Conservation (phyloP, 306 rosid genomes). For the Quercus glauca region DNA sequence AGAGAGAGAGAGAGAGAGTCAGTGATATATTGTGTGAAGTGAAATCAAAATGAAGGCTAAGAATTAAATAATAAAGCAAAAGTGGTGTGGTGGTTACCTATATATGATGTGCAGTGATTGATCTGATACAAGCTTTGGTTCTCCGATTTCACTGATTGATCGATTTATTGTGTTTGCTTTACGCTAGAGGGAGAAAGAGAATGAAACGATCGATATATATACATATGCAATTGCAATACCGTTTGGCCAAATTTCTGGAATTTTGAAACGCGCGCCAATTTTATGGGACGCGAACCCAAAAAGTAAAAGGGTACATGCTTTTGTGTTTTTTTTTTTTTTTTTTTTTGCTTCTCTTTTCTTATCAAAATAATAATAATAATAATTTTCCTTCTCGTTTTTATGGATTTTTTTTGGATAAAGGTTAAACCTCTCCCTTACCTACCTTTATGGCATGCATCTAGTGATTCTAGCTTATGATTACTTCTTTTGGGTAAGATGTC, state of each 20-base stretch:
- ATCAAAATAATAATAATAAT: too few species aligned
- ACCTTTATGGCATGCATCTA: too few species aligned
- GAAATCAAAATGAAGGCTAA: not conserved
- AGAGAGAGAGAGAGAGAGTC: too few species aligned
- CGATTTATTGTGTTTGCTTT: not conserved
- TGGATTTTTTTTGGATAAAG: too few species aligned
- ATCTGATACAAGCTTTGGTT: not conserved
- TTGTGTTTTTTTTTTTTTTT: too few species aligned
- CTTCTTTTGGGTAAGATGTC: too few species aligned
- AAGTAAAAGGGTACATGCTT: too few species aligned
- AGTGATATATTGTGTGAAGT: not conserved
- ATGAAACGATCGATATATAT: not conserved
- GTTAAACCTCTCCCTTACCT: too few species aligned
- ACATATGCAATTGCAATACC: too few species aligned
- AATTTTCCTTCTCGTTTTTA: too few species aligned
- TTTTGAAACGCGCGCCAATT: constrained; percentile 35
- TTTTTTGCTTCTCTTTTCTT: too few species aligned
- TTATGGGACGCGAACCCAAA: not conserved
- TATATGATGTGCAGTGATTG: not conserved
- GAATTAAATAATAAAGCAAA: not conserved
- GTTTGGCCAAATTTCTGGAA: not conserved
- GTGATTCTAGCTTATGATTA: too few species aligned
- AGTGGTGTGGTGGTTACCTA: not conserved
- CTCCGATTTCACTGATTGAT: not conserved
- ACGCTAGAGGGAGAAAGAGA: not conserved